Base-by-base conservation (phyloP, 345 rosid genomes). In the Clarkia xantiana region DNA sequence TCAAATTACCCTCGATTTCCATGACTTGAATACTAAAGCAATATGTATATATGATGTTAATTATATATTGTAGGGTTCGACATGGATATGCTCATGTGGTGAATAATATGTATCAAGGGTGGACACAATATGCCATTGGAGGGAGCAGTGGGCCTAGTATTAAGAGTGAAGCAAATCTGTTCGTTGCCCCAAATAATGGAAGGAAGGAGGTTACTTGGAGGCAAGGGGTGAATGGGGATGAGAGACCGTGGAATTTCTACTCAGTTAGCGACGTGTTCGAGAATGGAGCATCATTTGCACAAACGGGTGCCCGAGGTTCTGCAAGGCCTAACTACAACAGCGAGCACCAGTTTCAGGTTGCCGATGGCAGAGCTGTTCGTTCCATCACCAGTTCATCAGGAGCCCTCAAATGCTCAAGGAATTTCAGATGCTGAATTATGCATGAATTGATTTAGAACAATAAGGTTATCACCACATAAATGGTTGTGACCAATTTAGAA, bases 111-210 rank as follows among this genome's bases (percentile, higher is more conserved):
- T 85, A 82, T 57, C 81, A 68, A 40, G 97, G 90, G 42, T 82
- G 97, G 97, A 50, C 53, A 20, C 87, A 78, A 40, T 85, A 85
- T 47, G 94, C 94, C 38, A 78, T 89, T 45, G 87, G 94, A 38
- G 94, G 94, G 67, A 89, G 94, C 67, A 69, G 68, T 79, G 71
- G 64, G 44, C 94, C 94, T 8, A 77, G 80, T 57, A 80, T 82
- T 12, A 80, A 78, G 65, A 85, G 63, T 50, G 64, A 7, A 74
- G 51, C 36, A 1, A 29, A 29, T 9, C 16, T 0, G 65, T 49
- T 85, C 42, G 67, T 85, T 1, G 87, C 91, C 14, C 79, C 86
- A 36, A 40, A 68, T 46, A 42, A 54, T 1, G 72, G 62, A 42
- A 69, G 50, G 49, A 75, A 49, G 52, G 51, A 79, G 79, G 67